Conservation (phyloP, 257 asterid genomes). For the Solanum gracilifrons region DNA sequence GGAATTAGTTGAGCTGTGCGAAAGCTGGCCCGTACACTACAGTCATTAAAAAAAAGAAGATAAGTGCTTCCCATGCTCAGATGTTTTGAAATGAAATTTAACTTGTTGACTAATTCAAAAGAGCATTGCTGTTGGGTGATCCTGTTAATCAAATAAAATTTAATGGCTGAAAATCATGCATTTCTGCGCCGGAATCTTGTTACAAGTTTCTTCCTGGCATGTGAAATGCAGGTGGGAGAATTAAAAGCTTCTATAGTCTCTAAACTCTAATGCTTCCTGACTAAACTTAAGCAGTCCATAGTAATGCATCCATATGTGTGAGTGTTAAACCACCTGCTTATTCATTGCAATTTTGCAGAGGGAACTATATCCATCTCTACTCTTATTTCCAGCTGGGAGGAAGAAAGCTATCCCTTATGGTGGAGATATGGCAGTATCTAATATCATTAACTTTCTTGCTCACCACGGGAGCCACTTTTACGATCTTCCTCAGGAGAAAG, state of each 20-base stretch:
- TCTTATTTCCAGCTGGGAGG: slow-evolving; percentile 57
- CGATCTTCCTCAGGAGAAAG: slow-evolving; percentile 42
- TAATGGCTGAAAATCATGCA: background rate
- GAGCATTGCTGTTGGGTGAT: background rate
- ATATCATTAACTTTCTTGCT: slow-evolving; percentile 59
- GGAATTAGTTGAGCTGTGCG: background rate
- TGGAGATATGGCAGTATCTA: slow-evolving; percentile 66
- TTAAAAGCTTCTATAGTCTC: background rate
- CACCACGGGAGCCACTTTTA: slow-evolving; percentile 49
- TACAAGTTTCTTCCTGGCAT: background rate
- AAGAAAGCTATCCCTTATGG: slow-evolving; percentile 47
- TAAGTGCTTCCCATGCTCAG: background rate
- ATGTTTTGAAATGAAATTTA: background rate
- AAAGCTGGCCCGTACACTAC: background rate
- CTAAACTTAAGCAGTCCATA: background rate
- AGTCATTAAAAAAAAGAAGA: background rate
- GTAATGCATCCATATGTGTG: background rate
- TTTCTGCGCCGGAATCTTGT: background rate
- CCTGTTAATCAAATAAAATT: background rate
- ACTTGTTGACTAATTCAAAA: background rate
- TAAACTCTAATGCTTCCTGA: background rate
- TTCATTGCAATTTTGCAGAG: slow-evolving; percentile 39
- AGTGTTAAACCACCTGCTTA: background rate
- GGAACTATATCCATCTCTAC: slow-evolving; percentile 72
- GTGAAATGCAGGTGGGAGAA: background rate